Conservation (phyloP, 2,329 filamentous ascomycete species). For the Knoxdaviesia capensis region DNA sequence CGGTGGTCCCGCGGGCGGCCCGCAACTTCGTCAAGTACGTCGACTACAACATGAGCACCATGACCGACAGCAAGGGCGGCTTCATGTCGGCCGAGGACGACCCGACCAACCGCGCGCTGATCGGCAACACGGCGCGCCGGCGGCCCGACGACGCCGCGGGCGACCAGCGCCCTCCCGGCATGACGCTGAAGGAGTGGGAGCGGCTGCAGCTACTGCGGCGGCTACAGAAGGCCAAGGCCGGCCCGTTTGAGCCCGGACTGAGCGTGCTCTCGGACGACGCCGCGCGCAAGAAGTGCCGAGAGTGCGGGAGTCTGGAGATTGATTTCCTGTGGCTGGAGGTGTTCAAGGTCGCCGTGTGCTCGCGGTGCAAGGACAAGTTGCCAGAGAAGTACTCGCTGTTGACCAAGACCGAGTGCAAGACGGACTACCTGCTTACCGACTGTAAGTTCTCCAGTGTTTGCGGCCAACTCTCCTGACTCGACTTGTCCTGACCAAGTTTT, state of each 20-base stretch:
- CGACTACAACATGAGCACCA: slow-evolving; percentile 94
- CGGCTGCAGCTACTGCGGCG: slow-evolving; percentile 54
- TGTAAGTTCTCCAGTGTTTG: slow-evolving; percentile 38
- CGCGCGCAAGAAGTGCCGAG: slow-evolving; percentile 55
- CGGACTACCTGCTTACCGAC: slow-evolving; percentile 90
- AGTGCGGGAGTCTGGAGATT: slow-evolving; percentile 71
- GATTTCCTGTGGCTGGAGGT: slow-evolving; percentile 90
- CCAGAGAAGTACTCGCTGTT: slow-evolving; percentile 89
- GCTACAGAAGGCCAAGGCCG: slow-evolving; percentile 52
- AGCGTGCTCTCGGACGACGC: slow-evolving; percentile 46
- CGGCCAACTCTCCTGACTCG: too few species aligned
- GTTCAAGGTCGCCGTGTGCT: slow-evolving; percentile 58
- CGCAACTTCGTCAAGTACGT: slow-evolving; percentile 86
- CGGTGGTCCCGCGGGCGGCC: slow-evolving; percentile 45
- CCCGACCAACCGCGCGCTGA: slow-evolving; percentile 60
- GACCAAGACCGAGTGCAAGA: slow-evolving; percentile 89
- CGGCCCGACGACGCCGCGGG: slow-evolving; percentile 25
- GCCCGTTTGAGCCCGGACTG: slow-evolving; percentile 78
- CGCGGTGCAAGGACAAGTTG: slow-evolving; percentile 66
- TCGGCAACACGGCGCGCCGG: slow-evolving; percentile 13
- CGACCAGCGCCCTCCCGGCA: slow-evolving; percentile 49
- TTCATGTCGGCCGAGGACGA: slow-evolving; percentile 87
- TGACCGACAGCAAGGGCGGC: slow-evolving; percentile 94
- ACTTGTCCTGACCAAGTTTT: slow-evolving; percentile 1
- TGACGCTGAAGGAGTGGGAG: slow-evolving; percentile 89